Conservation (phyloP, 2,329 filamentous ascomycete genomes). For the Aspergillus sp. region DNA sequence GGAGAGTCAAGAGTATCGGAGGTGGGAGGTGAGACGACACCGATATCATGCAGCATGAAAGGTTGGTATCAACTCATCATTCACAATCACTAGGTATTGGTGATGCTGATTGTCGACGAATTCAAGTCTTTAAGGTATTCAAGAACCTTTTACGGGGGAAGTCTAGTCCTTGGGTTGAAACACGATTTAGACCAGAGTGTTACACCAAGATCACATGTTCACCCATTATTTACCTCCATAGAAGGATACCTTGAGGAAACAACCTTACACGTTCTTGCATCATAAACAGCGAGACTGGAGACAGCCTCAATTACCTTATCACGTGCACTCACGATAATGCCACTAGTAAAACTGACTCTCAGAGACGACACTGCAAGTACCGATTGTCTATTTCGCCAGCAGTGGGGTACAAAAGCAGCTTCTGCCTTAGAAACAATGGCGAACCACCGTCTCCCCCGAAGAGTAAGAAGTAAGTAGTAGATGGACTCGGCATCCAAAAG, state of each 20-base stretch:
- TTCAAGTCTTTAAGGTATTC: background rate
- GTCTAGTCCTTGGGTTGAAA: background rate
- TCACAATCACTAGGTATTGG: background rate
- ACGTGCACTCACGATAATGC: too few species aligned
- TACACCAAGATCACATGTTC: background rate
- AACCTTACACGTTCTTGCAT: too few species aligned
- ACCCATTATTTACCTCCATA: background rate
- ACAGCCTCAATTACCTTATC: too few species aligned
- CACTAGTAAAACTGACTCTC: too few species aligned
- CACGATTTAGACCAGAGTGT: background rate
- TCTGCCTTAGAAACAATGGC: too few species aligned
- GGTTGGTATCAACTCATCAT: background rate
- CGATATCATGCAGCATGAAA: background rate
- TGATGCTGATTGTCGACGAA: background rate
- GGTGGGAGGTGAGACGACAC: background rate
- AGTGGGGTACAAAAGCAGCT: too few species aligned
- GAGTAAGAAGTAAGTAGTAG: too few species aligned
- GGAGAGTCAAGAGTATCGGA: background rate
- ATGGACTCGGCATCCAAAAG: too few species aligned
- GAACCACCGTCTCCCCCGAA: too few species aligned
- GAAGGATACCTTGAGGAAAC: background rate
- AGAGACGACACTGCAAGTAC: too few species aligned
- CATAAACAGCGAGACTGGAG: too few species aligned
- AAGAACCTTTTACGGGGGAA: background rate
- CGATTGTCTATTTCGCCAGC: too few species aligned